Conservation (phyloP, 306 rosid species). For the Cicer cuneatum region DNA sequence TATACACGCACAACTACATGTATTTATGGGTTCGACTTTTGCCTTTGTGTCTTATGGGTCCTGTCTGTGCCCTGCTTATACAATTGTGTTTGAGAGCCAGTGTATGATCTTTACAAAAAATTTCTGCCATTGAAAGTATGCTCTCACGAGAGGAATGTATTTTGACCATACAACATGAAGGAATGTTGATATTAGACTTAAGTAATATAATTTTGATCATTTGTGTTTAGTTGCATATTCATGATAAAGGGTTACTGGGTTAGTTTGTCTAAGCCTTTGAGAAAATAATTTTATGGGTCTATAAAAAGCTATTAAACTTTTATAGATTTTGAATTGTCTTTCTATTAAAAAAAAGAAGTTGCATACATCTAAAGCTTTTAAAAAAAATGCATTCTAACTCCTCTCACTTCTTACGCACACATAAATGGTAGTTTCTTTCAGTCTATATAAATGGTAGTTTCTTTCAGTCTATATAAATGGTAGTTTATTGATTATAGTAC, state of each 20-base stretch:
- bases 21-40: neutral
- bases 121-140: neutral
- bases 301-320: neutral
- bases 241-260: neutral
- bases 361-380: no score
- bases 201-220: neutral
- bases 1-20: neutral
- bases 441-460: neutral
- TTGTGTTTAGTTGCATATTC: neutral
- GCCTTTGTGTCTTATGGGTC: neutral
- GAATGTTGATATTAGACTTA: neutral
- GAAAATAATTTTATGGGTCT: neutral
- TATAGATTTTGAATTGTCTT: neutral
- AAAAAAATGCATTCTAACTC: neutral
- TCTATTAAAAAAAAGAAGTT: no score
- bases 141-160: neutral
- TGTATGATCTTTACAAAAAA: constrained; percentile 1
- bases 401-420: neutral
- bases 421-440: neutral
- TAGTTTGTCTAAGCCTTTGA: neutral
- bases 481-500: neutral
- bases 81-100: constrained; percentile 11
- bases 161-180: neutral
- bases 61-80: constrained; percentile 12
- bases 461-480: neutral